Base-by-base conservation (phyloP, 768 basidiomycete genomes). In the Tulasnella sp. region DNA sequence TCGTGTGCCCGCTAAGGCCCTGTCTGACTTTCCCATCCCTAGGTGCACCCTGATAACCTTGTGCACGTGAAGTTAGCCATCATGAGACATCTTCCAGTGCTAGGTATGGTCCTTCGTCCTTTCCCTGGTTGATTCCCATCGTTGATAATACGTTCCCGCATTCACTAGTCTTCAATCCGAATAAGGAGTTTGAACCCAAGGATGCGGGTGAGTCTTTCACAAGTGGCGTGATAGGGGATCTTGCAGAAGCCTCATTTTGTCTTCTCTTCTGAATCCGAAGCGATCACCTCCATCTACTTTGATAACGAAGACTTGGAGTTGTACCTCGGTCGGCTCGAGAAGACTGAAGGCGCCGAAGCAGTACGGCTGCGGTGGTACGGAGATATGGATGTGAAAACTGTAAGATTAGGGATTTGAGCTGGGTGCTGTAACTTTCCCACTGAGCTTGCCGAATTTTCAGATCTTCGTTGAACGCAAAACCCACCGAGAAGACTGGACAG, bases 321-420 rank as follows among this genome's bases (percentile, higher is more conserved):
- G 6, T 99, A 99, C 80, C 91, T 99, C 15, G 97, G 97, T 58
- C 90, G 97, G 31, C 85, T 99, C 49, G 97, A 99, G 83, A 99
- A 99, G 87, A 97, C 96, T 0, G 97, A 99, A 84, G 97, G 97
- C 3, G 97, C 97, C 1, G 95, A 99, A 83, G 97, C 97, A 19
- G 88, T 99, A 76, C 94, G 97, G 67, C 85, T 99, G 77, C 89
- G 97, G 42, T 99, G 97, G 97, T 99, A 99, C 81, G 97, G 97
- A 14, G 96, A 94, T 81, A 89, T 89, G 76, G 87, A 89, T 76
- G 88, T 87, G 71, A 94, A 92, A 81, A 93, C 91, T 15, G 94
- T 93, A 77, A 79, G 89, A 84, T n/a, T n/a, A n/a, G 19, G 25
- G 67, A 67, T 70, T 70, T 37, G 14, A 34, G 25, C 67, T 54